These are phyloP conservation scores for Colletotrichum spaethianum DNA, from an alignment of 2,329 filamentous ascomycete genomes.

Conservation along the genomic window DNA sequence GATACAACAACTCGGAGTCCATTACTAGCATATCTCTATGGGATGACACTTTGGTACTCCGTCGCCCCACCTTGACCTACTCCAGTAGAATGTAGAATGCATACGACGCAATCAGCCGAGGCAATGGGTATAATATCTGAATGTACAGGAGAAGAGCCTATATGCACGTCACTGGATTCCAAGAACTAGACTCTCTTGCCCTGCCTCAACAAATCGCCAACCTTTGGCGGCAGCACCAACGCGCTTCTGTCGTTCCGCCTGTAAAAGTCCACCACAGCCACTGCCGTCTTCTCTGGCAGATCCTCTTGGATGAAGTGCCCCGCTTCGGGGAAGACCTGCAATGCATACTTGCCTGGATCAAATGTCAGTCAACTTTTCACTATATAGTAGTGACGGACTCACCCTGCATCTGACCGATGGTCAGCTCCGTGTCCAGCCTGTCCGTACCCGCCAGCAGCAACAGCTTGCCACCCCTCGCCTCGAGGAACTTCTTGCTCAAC, in stretches of 20 bases:
- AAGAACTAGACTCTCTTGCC: conserved; percentile 68
- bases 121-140: conserved; percentile 20
- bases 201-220: conserved; percentile 78
- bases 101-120: background rate
- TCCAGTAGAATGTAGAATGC: background rate
- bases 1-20: background rate
- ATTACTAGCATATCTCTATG: background rate
- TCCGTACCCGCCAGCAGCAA: conserved; percentile 91
- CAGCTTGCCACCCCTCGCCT: conserved; percentile 85
- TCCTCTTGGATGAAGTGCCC: conserved; percentile 99
- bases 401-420: conserved; percentile 98
- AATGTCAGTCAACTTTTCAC: conserved; percentile 29
- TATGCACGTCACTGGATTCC: background rate
- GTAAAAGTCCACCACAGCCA: conserved; percentile 90
- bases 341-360: conserved; percentile 84
- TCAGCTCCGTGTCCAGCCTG: conserved; percentile 89
- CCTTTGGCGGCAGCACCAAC: conserved; percentile 91
- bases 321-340: conserved; percentile 94
- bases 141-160: conserved; percentile 6
- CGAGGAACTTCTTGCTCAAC: conserved; percentile 89
- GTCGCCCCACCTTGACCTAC: background rate
- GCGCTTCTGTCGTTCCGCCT: conserved; percentile 89
- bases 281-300: conserved; percentile 89
- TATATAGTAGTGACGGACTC: conserved; percentile 45
- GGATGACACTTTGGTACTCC: background rate